Conservation (phyloP, 2,329 filamentous ascomycete species). For the Ustulina deusta region DNA sequence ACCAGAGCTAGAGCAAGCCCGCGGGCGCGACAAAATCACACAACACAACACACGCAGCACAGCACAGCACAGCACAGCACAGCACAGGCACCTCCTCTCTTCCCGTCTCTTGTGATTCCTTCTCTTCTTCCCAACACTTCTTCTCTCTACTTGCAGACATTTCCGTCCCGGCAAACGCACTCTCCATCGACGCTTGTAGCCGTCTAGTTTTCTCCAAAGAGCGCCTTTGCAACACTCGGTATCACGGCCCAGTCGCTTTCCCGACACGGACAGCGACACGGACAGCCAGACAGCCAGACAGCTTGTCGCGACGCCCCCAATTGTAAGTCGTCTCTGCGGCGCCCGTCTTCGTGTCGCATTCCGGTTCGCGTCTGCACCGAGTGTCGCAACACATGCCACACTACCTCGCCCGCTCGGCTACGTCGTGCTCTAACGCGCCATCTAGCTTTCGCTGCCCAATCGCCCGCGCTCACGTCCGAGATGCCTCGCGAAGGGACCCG, state of each 20-base stretch:
- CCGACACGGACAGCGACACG: background rate
- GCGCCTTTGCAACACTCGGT: conserved; percentile 3
- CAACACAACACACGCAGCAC: conserved; percentile 13
- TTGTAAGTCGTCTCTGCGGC: conserved; percentile 28
- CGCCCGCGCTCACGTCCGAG: conserved; percentile 30
- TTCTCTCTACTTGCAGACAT: conserved; percentile 23
- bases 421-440: conserved; percentile 43
- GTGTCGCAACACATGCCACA: conserved; percentile 42
- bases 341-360: conserved; percentile 49
- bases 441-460: conserved; percentile 39
- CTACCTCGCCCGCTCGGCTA: conserved; percentile 34
- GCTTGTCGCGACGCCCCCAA: conserved; percentile 25
- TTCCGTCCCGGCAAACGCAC: conserved; percentile 22
- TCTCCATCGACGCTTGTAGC: conserved; percentile 19
- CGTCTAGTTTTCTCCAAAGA: conserved; percentile 27
- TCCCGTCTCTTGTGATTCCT: conserved; percentile 32
- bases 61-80: conserved; percentile 22
- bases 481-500: conserved; percentile 66
- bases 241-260: conserved; percentile 16
- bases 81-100: conserved; percentile 32
- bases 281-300: conserved; percentile 1
- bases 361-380: conserved; percentile 41
- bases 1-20: background rate
- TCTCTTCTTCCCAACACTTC: conserved; percentile 36
- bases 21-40: conserved; percentile 23